These are phyloP conservation scores for Biscogniauxia sp. DNA, from an alignment of 2,329 filamentous ascomycete genomes.

Conservation along the genomic window DNA sequence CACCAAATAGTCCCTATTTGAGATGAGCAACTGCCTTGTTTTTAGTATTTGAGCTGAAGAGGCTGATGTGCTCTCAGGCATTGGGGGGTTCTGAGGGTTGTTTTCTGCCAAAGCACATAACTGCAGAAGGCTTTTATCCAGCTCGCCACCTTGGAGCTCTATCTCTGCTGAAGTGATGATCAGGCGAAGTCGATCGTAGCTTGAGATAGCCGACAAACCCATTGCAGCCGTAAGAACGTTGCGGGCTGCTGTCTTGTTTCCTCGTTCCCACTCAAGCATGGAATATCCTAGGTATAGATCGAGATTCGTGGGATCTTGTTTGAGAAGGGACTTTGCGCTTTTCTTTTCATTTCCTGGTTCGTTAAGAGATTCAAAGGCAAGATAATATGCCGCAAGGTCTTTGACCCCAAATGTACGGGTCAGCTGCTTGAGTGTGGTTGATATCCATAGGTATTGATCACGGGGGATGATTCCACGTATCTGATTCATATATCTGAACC, in stretches of 20 bases:
- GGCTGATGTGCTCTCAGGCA: constrained; percentile 16
- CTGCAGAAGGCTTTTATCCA: constrained; percentile 34
- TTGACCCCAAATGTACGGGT: constrained; percentile 45
- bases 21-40: constrained; percentile 50
- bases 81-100: constrained; percentile 7
- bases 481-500: constrained; percentile 43
- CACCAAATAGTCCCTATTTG: constrained; percentile 54
- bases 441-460: constrained; percentile 45
- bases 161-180: constrained; percentile 68
- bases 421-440: constrained; percentile 57
- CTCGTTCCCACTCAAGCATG: constrained; percentile 62
- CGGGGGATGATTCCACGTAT: constrained; percentile 26
- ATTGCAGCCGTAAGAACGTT: constrained; percentile 68
- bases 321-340: constrained; percentile 71
- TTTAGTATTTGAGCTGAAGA: constrained; percentile 49
- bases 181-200: constrained; percentile 38
- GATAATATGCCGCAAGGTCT: constrained; percentile 63
- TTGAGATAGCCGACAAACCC: constrained; percentile 22
- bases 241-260: constrained; percentile 55
- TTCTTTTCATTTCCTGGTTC: constrained; percentile 61
- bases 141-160: constrained; percentile 47
- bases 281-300: constrained; percentile 78
- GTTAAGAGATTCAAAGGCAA: constrained; percentile 63
- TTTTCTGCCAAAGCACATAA: constrained; percentile 41
- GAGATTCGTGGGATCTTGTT: constrained; percentile 60